Evolutionary conservation across 1,284 basidiomycete species (phyloP), one percentile per base, ranked within the genome.

Genomic region (Pascua guehoae): DNA sequence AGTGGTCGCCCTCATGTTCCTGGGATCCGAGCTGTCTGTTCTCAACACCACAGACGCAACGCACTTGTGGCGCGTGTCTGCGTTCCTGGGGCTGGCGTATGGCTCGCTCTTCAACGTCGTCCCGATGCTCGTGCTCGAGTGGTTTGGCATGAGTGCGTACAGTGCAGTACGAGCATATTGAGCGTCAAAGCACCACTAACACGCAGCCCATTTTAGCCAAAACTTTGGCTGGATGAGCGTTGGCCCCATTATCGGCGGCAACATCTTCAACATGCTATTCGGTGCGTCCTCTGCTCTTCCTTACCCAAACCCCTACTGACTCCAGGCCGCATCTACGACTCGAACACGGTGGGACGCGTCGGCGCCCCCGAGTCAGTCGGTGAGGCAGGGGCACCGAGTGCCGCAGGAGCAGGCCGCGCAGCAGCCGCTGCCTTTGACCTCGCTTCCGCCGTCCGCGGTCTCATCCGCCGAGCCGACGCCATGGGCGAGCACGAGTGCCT

Each of bases 171-270:
- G 24, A 37, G 18, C 12, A 36, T 32, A 32, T 4, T 32, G 24
- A 32, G n/a, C 24, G 7, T 32, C 24, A 7, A 32, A 32, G 3
- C 7, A 32, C 7, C 24, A 43, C 37, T 50, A 9, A 50, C 51
- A 15, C 17, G 18, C 44, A 68, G 51, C 53, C 49, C 52, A 68
- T 49, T 58, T 58, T 59, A 86, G 85, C 78, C 14, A 86, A 87
- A 95, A 94, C 73, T 93, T 86, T 86, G 92, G 92, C 15, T 88
- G 84, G 69, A 81, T 88, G 36, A 84, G 84, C 8, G 76, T 92
- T 16, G 83, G 87, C 0, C 90, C 92, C 1, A 82, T 91, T 56
- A 49, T 92, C 2, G 88, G 88, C 8, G 88, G 88, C 0, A 95
- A 94, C 76, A 51, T 91, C 1, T 90, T 93, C 75, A 91, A 90